Evolutionary conservation across 495 filamentous ascomycete species (phyloP).

Genomic region (Hypoxylon trugodes): DNA sequence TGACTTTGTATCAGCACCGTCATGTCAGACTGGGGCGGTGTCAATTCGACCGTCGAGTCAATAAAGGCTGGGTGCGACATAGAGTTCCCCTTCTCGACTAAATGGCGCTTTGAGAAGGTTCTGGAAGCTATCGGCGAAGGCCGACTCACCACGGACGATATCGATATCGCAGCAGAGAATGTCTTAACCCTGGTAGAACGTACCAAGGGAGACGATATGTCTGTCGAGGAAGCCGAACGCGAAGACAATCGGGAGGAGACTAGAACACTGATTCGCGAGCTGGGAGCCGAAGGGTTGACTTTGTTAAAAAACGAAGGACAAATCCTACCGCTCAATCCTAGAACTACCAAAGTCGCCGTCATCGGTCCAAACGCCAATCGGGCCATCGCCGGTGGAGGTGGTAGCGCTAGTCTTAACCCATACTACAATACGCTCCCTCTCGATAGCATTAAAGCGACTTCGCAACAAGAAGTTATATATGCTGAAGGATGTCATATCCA

Average conservation of each 20-base stretch:
- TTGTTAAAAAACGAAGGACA: constrained; percentile 78
- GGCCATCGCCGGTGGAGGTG: constrained; percentile 81
- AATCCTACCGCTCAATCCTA: constrained; percentile 71
- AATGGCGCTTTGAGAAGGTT: constrained; percentile 74
- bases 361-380: constrained; percentile 86
- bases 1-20: constrained; percentile 60
- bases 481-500: constrained; percentile 66
- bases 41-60: constrained; percentile 74
- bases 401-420: constrained; percentile 78
- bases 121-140: constrained; percentile 69
- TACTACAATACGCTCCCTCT: constrained; percentile 75
- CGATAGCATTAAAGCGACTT: constrained; percentile 60
- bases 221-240: constrained; percentile 65
- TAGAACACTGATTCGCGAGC: constrained; percentile 70
- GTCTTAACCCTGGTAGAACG: constrained; percentile 73
- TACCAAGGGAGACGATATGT: constrained; percentile 67
- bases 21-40: constrained; percentile 78
- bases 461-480: constrained; percentile 58
- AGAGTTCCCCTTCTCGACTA: constrained; percentile 78
- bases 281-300: constrained; percentile 77
- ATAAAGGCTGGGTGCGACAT: constrained; percentile 79
- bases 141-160: constrained; percentile 57
- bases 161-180: constrained; percentile 66
- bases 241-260: constrained; percentile 72
- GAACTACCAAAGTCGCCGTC: constrained; percentile 69